Conservation (phyloP, 768 basidiomycete species). For the Calocybe gangraenosa region DNA sequence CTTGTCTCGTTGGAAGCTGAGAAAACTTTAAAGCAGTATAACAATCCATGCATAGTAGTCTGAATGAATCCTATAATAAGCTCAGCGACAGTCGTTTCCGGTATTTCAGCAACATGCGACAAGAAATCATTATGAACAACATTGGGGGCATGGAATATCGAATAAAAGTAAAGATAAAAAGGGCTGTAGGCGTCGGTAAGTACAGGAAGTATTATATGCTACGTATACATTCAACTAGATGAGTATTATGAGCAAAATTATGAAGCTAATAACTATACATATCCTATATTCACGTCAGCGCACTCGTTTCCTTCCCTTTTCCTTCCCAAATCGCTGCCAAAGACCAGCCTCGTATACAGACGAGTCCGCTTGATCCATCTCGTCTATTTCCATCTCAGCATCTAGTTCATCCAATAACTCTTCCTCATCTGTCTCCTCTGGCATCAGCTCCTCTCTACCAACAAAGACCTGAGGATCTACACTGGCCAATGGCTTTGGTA, state of each 20-base stretch:
- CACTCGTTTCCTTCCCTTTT: not conserved
- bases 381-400: slow-evolving; percentile 40
- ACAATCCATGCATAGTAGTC: too few species aligned
- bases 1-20: too few species aligned
- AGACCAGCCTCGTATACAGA: slow-evolving; percentile 34
- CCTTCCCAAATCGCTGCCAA: slow-evolving; percentile 27
- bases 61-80: too few species aligned
- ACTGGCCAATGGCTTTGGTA: slow-evolving; percentile 11
- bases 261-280: too few species aligned
- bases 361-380: slow-evolving; percentile 27
- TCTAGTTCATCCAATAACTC: slow-evolving; percentile 30
- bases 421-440: slow-evolving; percentile 21
- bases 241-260: too few species aligned
- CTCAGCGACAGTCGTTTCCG: too few species aligned
- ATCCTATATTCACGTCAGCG: not conserved
- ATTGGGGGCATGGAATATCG: too few species aligned
- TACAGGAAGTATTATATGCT: not conserved
- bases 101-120: too few species aligned
- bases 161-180: too few species aligned
- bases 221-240: too few species aligned
- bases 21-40: too few species aligned
- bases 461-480: not conserved
- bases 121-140: too few species aligned
- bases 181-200: not conserved
- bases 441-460: slow-evolving; percentile 15